Evolutionary conservation across 192 early-diverging fungal genomes (phyloP), one percentile per base, ranked within the genome.

Genomic region (Linnemannia elongata): DNA sequence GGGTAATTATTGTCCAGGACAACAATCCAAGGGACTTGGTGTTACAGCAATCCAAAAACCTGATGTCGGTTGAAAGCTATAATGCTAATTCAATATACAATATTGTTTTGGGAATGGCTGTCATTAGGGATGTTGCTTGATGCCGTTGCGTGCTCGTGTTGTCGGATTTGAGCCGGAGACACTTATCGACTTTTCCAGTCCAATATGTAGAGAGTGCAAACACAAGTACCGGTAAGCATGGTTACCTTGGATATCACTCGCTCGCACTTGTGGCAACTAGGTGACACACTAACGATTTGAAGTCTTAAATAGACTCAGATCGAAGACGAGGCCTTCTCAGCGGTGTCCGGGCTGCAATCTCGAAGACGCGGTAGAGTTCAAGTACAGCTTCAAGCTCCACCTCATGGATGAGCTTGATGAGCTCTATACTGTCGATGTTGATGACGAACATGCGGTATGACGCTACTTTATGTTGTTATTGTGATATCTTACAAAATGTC

Each of bases 361-460:
- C 60, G 15, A 44, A 77, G 47, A n/a, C 13, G 57, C 54, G 13
- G 39, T 45, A 10, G 45, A 63, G 2, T 80, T 73, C 39, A 52
- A 77, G 10, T 77, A 77, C 47, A 17, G 22, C 0, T 86, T 86
- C 79, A 73, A 72, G 57, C 69, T 86, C 42, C 36, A 39, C 13
- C 30, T 86, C 1, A 38, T 44, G 44, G 83, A 86, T 24, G 83
- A 80, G 20, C 30, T 86, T 17, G 30, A 68, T 1, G 79, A 86
- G 75, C 20, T 7, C 0, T 72, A 52, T 42, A 8, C 63, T 38
- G 83, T 80, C 13, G 24, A 76, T 33, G 75, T 86, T 24, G 79
- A 81, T n/a, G 45, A 80, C 44, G 70, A 80, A 1, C 30, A 55
- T 33, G 79, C 79, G 38, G 83, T 86, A 81, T 69, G 79, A 74